Base-by-base conservation (phyloP, 106 monocot species). In the Alisma plantagoaquatica region DNA sequence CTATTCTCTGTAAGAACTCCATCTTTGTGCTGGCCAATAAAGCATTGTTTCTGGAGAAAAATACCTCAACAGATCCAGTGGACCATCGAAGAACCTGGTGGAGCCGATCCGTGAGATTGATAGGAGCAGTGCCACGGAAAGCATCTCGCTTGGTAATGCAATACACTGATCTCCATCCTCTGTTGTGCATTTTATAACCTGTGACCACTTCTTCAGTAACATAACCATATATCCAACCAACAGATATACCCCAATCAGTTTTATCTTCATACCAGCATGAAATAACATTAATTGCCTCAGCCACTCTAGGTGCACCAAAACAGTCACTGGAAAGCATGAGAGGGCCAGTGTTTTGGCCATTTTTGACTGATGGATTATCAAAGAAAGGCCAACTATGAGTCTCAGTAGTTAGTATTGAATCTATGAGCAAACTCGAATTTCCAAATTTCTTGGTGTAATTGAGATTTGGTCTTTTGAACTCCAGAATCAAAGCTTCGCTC, bases 51-150 rank as follows among this genome's bases (percentile, higher is more conserved):
- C 87, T 71, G 1, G 88, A 88, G 63, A 88, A 88, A 75, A 88
- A 88, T 66, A 88, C 83, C 60, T 88, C 88, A 33, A 88, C 88
- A 15, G 88, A 88, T 5, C 88, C 88, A 0, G 88, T 88, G 8
- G 88, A 82, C 88, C 88, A 88, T 27, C 88, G 69, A 23, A 83
- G 79, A n/a, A 88, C 88, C 70, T 87, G 87, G 59, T 87, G 87
- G 29, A 87, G 75, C 31, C 87, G 54, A 29, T 60, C 59, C 3
- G 59, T 60, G 15, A 60, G 59, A 21, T 60, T 60, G 43, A 60
- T 60, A 18, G 59, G 59, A 20, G 59, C 59, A 15, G 45, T 60
- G 1, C 59, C 59, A 2, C 59, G 59, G 59, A 60, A 60, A 21
- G 59, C 59, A 38, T 60, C 59, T 9, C 59, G 45, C 59, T 60